These are phyloP conservation scores for Vigna unguiculata DNA, from an alignment of 306 rosid genomes.

Conservation along the genomic window DNA sequence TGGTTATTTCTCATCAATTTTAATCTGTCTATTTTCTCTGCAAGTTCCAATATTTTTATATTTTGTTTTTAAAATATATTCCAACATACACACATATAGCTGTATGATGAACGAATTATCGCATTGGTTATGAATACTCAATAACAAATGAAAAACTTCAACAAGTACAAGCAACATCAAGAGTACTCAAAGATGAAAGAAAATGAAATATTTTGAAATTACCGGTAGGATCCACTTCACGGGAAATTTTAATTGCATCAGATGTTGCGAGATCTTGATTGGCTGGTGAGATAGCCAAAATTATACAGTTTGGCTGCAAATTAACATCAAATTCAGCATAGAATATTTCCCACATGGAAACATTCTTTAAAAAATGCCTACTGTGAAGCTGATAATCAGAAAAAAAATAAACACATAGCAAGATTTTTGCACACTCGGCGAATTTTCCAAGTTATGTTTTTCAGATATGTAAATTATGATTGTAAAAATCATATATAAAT, in stretches of 20 bases:
- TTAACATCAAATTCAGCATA: conserved; percentile 41
- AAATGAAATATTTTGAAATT: conserved; percentile 28
- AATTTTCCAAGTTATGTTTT: conserved; percentile 23
- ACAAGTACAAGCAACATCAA: conserved; percentile 21
- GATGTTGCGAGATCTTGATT: conserved; percentile 99
- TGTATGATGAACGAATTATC: not conserved
- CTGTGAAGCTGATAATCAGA: not conserved
- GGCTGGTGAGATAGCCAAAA: conserved; percentile 95
- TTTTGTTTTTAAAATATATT: too few relatives aligned
- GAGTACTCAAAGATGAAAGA: not conserved
- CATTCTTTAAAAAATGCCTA: not conserved
- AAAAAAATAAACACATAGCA: conserved; percentile 6
- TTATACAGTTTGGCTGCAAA: conserved; percentile 92
- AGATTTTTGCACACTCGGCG: not conserved
- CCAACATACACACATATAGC: not conserved
- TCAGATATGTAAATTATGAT: conserved; percentile 4
- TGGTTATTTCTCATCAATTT: not conserved
- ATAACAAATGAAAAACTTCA: conserved; percentile 25
- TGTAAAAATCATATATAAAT: conserved; percentile 10
- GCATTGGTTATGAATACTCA: not conserved
- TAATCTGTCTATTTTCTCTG: not conserved
- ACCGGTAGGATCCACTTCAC: conserved; percentile 98
- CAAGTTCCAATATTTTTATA: not conserved
- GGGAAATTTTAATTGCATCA: conserved; percentile 95
- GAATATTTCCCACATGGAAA: conserved; percentile 25